A percentile compares a stretch with the other conserved stretches of the same genome.
Evolutionary conservation across 2,329 filamentous ascomycete genomes (phyloP).

Genomic region (Anisogramma anomala): DNA sequence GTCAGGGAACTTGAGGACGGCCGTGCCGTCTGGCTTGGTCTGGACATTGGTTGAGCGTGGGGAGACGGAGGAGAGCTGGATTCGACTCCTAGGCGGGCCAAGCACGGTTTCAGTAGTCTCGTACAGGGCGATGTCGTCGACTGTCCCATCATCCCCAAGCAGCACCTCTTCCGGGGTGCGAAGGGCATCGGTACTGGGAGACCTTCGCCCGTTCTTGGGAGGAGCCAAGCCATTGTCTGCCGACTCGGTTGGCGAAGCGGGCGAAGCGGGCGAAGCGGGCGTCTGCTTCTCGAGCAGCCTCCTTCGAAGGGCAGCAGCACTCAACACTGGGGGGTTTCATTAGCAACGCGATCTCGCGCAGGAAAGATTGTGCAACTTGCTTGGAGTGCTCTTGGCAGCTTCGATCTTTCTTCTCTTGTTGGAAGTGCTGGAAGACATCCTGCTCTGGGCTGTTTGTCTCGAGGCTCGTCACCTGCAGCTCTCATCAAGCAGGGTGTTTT

Average conservation of each 20-base stretch:
- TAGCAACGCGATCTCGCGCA: not conserved
- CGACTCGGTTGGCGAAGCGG: not conserved
- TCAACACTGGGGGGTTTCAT: conserved; percentile 23
- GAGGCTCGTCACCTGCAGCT: not conserved
- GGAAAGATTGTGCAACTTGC: conserved; percentile 22
- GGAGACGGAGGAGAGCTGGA: conserved; percentile 35
- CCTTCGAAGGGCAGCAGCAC: conserved; percentile 33
- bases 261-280: conserved; percentile 1
- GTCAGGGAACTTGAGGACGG: conserved; percentile 33
- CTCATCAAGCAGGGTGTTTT: not conserved
- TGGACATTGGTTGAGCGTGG: conserved; percentile 33
- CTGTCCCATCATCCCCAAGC: conserved; percentile 6
- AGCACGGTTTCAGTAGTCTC: conserved; percentile 17
- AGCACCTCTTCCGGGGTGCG: conserved; percentile 7
- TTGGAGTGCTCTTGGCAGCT: conserved; percentile 21
- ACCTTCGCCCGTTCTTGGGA: too few relatives aligned
- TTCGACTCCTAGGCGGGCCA: conserved; percentile 14
- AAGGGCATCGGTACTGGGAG: too few relatives aligned
- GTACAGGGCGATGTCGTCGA: conserved; percentile 6
- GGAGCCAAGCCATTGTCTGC: not conserved
- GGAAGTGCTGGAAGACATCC: conserved; percentile 12
- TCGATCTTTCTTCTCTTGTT: conserved; percentile 31
- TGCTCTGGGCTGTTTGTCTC: not conserved
- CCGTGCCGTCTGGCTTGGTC: conserved; percentile 26
- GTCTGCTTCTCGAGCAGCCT: conserved; percentile 23